Percentiles rank a stretch among this genome's conserved stretches.
Conservation (phyloP, 441 rosid genomes). For the Eugenia klotzschiana region DNA sequence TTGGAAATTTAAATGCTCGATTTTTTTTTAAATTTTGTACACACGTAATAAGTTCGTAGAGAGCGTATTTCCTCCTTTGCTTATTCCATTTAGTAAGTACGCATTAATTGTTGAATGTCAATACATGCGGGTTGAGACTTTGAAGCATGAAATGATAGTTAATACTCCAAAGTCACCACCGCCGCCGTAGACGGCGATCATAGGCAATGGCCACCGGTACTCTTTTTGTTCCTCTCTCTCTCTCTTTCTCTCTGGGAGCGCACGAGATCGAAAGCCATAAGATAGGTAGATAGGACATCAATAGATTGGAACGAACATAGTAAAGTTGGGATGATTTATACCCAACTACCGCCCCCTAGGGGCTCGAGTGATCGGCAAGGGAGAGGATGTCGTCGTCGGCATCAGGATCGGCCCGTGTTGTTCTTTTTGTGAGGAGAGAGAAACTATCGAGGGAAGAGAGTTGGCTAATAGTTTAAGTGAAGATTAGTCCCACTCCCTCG, state of each 20-base stretch:
- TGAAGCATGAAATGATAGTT: neutral
- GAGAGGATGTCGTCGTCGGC: neutral
- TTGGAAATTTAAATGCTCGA: neutral
- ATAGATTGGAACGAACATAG: neutral
- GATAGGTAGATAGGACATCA: neutral
- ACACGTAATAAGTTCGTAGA: neutral
- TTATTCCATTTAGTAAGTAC: neutral
- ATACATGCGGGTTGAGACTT: neutral
- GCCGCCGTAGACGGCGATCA: neutral
- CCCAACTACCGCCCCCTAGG: neutral
- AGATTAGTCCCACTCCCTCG: neutral
- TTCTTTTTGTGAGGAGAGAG: neutral
- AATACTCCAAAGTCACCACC: neutral
- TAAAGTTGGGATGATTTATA: neutral
- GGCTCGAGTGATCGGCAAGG: neutral
- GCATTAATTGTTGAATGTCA: neutral
- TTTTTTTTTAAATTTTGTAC: neutral
- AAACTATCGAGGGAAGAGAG: too few relatives aligned
- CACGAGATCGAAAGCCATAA: neutral
- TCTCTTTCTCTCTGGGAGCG: neutral
- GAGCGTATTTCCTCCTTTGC: accelerated
- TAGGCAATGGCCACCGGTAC: neutral
- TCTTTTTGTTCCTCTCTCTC: neutral
- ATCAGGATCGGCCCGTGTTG: accelerated
- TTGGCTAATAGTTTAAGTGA: neutral